Conservation (phyloP, 495 filamentous ascomycete genomes). For the Trypethelium eluteriae region DNA sequence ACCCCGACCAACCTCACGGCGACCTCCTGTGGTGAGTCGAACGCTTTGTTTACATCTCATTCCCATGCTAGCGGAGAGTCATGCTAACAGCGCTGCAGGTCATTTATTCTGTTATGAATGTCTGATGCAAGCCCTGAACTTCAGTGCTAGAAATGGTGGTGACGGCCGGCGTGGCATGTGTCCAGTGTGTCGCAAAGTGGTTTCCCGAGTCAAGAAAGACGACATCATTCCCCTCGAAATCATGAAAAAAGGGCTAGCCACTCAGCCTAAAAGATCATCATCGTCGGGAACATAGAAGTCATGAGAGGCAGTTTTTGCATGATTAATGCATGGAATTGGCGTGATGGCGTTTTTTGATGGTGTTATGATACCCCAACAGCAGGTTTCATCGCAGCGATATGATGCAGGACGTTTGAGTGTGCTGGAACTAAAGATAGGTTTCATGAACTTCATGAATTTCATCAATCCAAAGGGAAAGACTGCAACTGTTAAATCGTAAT, state of each 20-base stretch:
- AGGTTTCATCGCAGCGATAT: not conserved
- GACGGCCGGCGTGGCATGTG: conserved; percentile 30
- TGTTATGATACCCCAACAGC: not conserved
- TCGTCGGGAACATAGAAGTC: not conserved
- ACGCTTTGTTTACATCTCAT: conserved; percentile 4
- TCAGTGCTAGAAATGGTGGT: conserved; percentile 42
- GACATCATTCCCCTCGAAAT: conserved; percentile 31
- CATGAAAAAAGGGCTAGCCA: conserved; percentile 29
- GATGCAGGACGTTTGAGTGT: too few species aligned
- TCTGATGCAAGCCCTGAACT: conserved; percentile 64
- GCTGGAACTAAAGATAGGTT: too few species aligned
- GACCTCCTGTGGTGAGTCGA: conserved; percentile 70
- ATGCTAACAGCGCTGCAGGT: conserved; percentile 40
- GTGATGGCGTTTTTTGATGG: not conserved
- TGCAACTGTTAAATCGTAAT: too few species aligned
- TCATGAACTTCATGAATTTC: too few species aligned
- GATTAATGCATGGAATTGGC: not conserved
- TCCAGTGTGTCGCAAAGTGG: conserved; percentile 34
- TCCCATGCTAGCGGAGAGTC: not conserved
- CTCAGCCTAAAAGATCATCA: conserved; percentile 19
- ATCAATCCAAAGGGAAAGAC: too few species aligned
- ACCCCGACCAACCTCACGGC: conserved; percentile 62
- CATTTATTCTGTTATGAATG: conserved; percentile 83
- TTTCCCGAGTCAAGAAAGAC: conserved; percentile 24
- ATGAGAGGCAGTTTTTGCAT: not conserved